phyloP scores from a whole-genome alignment of 108 stramenopile genomes.

The Thalassiosira profunda region DNA sequence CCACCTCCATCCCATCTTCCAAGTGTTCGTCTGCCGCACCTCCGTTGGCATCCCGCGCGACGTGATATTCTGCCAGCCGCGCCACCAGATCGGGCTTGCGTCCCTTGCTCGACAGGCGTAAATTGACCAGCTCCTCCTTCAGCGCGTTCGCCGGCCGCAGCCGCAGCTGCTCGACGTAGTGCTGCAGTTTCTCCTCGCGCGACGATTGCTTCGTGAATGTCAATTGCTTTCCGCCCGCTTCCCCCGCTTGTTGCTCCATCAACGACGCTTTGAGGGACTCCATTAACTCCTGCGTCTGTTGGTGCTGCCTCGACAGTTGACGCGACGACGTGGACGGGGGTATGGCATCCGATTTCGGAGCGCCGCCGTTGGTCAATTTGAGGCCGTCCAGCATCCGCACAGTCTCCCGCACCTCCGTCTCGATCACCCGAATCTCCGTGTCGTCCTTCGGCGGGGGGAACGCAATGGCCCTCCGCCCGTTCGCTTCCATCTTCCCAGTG shows the following conservation, averaged over 20 bases:
- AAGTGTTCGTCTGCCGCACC: slow-evolving; percentile 19
- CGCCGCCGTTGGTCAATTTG: slow-evolving; percentile 29
- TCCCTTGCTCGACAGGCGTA: slow-evolving; percentile 60
- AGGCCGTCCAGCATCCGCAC: slow-evolving; percentile 46
- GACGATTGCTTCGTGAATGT: slow-evolving; percentile 4
- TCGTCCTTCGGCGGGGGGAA: slow-evolving; percentile 45
- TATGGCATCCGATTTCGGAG: background rate
- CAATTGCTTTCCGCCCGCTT: slow-evolving; percentile 4
- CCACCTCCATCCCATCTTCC: slow-evolving; percentile 1
- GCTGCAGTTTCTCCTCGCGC: slow-evolving; percentile 2
- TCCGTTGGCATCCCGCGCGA: slow-evolving; percentile 19
- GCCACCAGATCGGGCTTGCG: slow-evolving; percentile 82
- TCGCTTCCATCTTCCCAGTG: background rate
- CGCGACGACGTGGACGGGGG: background rate
- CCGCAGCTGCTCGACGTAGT: slow-evolving; percentile 46
- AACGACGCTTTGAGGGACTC: slow-evolving; percentile 34
- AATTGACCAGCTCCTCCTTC: slow-evolving; percentile 65
- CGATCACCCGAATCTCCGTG: slow-evolving; percentile 26
- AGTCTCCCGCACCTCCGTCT: slow-evolving; percentile 45
- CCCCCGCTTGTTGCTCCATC: slow-evolving; percentile 2
- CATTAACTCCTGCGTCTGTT: slow-evolving; percentile 26
- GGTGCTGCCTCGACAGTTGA: slow-evolving; percentile 26
- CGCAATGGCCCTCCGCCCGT: background rate
- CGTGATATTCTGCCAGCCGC: slow-evolving; percentile 72
- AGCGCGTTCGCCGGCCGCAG: slow-evolving; percentile 69